Base-by-base conservation (phyloP, 805 yeast genomes). In the Barnettozyma sucrosica region DNA sequence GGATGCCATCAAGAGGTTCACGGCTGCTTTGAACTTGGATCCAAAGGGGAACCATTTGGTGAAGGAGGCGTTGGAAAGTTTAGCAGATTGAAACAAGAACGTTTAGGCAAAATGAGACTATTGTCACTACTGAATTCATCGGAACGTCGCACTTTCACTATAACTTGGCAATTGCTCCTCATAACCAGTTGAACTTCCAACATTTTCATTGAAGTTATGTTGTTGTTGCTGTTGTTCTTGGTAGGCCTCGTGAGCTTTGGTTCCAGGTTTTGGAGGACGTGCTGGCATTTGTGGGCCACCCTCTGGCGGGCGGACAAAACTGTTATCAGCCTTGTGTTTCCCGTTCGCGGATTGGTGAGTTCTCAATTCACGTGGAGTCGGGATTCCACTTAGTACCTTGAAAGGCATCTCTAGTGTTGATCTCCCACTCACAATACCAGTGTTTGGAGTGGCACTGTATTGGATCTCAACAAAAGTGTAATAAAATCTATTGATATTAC, bases 41-140 rank as follows among this genome's bases (percentile, higher is more conserved):
- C 97, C 98, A 7, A 89, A 89, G 61, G 96, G 96, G 0, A 80
- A 85, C 43, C 95, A 87, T 62, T 70, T 89, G 48, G 86, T 90
- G 16, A 76, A 86, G 52, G 95, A 87, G 50, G 95, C 96, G 0
- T 72, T 90, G 67, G 96, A 87, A 57, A 71, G 57, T 21, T 46
- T 58, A 34, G 46, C 50, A 7, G 49, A 50, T 9, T 48, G 30
- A 32, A n/a, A 28, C 14, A n/a, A 30, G 28, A 13, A 37, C 21
- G 26, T 5, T 40, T 16, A 13, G 14, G 9, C 25, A n/a, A 10
- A n/a, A n/a, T n/a, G n/a, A n/a, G n/a, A n/a, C n/a, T n/a, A n/a
- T n/a, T n/a, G n/a, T n/a, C n/a, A n/a, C n/a, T n/a, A n/a, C n/a
- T 21, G 13, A 7, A 11, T 37, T 37, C 26, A n/a, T 21, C 26